These are phyloP conservation scores for Madurella mycetomatis DNA, from an alignment of 2,329 filamentous ascomycete species.

Conservation along the genomic window DNA sequence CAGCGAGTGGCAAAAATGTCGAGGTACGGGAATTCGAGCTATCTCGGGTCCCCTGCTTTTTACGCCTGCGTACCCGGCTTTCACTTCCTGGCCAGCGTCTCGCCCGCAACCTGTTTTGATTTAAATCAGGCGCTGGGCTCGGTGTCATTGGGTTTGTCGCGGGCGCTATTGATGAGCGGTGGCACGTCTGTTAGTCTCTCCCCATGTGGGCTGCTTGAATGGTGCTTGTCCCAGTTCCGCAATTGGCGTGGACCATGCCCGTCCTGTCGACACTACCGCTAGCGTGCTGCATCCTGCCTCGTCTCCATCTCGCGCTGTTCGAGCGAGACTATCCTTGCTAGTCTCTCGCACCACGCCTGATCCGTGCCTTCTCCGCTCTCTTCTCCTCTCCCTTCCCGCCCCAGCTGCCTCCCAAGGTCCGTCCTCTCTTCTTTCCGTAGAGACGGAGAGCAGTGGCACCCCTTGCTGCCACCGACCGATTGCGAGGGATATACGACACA, in stretches of 20 bases:
- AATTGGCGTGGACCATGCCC: conserved; percentile 23
- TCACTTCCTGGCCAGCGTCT: background rate
- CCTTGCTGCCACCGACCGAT: background rate
- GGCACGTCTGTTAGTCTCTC: background rate
- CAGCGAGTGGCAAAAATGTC: conserved; percentile 14
- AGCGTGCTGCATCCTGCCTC: conserved; percentile 27
- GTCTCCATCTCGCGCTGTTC: conserved; percentile 22
- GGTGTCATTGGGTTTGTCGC: too few relatives aligned
- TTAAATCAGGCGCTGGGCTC: background rate
- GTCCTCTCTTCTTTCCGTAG: background rate
- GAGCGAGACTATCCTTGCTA: conserved; percentile 21
- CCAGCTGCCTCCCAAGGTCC: background rate
- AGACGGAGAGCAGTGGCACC: background rate
- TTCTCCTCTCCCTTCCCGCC: conserved; percentile 18
- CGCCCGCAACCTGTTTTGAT: background rate
- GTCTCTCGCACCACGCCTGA: conserved; percentile 20
- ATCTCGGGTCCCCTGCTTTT: too few relatives aligned
- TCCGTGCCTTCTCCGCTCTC: conserved; percentile 16
- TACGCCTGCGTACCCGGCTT: too few relatives aligned
- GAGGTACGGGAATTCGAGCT: background rate
- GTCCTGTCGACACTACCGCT: conserved; percentile 25
- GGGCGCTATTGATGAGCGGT: background rate
- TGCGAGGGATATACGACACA: background rate
- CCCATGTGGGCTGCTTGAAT: background rate
- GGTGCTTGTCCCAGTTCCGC: conserved; percentile 20